Conservation (phyloP, 768 basidiomycete species). For the Punctularia strigosozonata region DNA sequence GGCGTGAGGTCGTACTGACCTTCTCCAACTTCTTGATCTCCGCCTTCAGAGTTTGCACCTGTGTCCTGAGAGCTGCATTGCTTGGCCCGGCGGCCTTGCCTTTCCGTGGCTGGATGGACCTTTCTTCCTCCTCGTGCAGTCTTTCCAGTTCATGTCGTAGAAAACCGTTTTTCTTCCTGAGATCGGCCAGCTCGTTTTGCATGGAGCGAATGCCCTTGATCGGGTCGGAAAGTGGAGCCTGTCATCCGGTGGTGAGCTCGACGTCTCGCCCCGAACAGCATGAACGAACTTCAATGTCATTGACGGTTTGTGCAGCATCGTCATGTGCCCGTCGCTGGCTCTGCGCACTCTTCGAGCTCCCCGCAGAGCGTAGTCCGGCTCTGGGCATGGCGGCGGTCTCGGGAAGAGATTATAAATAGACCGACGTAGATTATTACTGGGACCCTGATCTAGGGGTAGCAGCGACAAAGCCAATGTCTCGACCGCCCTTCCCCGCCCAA, state of each 20-base stretch:
- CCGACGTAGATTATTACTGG: too few species aligned
- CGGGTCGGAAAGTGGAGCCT: not conserved
- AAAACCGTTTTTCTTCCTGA: constrained; percentile 10
- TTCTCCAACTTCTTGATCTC: constrained; percentile 15
- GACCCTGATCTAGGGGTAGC: too few species aligned
- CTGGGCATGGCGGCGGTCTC: too few species aligned
- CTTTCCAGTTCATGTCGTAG: constrained; percentile 9
- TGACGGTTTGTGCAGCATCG: too few species aligned
- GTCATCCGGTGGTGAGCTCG: not conserved
- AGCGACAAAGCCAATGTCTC: too few species aligned
- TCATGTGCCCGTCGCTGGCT: too few species aligned
- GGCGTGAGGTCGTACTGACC: constrained; percentile 8
- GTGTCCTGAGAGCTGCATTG: constrained; percentile 7
- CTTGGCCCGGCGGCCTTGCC: constrained; percentile 7
- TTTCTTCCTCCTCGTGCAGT: constrained; percentile 10
- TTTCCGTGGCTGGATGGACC: constrained; percentile 11
- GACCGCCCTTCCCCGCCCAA: constrained; percentile 10
- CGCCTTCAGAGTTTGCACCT: constrained; percentile 11
- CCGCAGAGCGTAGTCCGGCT: too few species aligned
- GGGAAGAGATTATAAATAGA: too few species aligned
- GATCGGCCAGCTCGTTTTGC: constrained; percentile 6
- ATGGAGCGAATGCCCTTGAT: not conserved
- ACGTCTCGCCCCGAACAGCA: not conserved
- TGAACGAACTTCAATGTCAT: not conserved
- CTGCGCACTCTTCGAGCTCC: too few species aligned